Percentiles rank a stretch among this genome's conserved stretches.
Evolutionary conservation across 805 yeast species (phyloP).

Genomic region (Maudiozyma bulderi): DNA sequence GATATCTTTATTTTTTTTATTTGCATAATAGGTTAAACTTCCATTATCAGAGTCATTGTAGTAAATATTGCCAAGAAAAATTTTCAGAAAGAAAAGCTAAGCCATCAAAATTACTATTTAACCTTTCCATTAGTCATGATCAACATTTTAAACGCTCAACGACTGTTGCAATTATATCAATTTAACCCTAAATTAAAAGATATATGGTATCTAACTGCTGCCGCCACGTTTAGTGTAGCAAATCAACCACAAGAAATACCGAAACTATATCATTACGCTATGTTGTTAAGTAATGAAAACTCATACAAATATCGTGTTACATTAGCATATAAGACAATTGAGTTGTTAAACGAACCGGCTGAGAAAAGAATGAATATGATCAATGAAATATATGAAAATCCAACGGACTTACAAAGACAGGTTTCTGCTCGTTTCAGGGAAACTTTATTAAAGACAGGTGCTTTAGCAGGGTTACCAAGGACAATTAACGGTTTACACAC

Average conservation of each 20-base stretch:
- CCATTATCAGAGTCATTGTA: too few species aligned
- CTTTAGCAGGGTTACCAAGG: constrained; percentile 76
- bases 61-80: too few species aligned
- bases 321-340: constrained; percentile 17
- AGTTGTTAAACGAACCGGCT: constrained; percentile 7
- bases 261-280: constrained; percentile 58
- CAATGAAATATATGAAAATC: constrained; percentile 14
- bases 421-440: constrained; percentile 58
- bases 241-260: constrained; percentile 80
- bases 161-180: constrained; percentile 22
- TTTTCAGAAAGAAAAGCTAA: too few species aligned
- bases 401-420: constrained; percentile 14
- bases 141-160: constrained; percentile 19
- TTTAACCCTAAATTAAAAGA: constrained; percentile 43
- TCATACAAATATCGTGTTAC: constrained; percentile 10
- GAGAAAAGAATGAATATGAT: constrained; percentile 4
- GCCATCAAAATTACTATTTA: too few species aligned
- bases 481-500: constrained; percentile 69
- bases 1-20: too few species aligned
- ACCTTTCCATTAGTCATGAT: constrained; percentile 6
- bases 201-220: constrained; percentile 71
- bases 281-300: constrained; percentile 25
- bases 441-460: constrained; percentile 66
- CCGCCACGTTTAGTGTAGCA: constrained; percentile 71
- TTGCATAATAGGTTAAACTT: too few species aligned